A percentile compares a stretch with the other conserved stretches of the same genome.
phyloP scores from a whole-genome alignment of 2,329 filamentous ascomycete species.

The Nemania abortiva region DNA sequence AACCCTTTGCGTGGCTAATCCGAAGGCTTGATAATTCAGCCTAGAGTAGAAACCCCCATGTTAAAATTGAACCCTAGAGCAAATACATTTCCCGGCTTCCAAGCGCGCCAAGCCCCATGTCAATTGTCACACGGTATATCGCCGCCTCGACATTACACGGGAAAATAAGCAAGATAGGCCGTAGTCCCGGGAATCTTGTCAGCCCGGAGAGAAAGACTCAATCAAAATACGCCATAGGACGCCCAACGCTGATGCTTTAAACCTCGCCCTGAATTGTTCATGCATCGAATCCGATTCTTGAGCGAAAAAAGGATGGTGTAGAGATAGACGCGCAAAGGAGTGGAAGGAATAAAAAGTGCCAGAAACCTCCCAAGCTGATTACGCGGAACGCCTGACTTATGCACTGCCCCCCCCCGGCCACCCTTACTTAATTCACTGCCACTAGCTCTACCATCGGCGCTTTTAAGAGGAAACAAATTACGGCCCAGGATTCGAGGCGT shows the following conservation, averaged over 20 bases:
- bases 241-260: conserved; percentile 39
- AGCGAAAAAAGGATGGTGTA: conserved; percentile 11
- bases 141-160: neutral
- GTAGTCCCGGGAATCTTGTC: neutral
- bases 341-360: conserved; percentile 1
- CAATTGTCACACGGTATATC: conserved; percentile 10
- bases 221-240: conserved; percentile 21
- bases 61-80: neutral
- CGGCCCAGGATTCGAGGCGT: conserved; percentile 60
- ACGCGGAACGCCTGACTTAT: conserved; percentile 34
- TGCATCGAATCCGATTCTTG: conserved; percentile 18
- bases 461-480: conserved; percentile 38
- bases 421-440: neutral
- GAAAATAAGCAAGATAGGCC: neutral
- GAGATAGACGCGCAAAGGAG: conserved; percentile 5
- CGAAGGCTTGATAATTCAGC: neutral
- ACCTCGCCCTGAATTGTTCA: conserved; percentile 14
- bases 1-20: no score
- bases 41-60: no score
- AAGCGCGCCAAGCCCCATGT: no score
- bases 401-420: conserved; percentile 19
- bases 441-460: neutral
- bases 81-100: neutral
- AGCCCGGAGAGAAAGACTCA: conserved; percentile 1
- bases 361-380: neutral